Base-by-base conservation (phyloP, 1,139 yeast genomes). In the Sugiyamaella grinbergsii region DNA sequence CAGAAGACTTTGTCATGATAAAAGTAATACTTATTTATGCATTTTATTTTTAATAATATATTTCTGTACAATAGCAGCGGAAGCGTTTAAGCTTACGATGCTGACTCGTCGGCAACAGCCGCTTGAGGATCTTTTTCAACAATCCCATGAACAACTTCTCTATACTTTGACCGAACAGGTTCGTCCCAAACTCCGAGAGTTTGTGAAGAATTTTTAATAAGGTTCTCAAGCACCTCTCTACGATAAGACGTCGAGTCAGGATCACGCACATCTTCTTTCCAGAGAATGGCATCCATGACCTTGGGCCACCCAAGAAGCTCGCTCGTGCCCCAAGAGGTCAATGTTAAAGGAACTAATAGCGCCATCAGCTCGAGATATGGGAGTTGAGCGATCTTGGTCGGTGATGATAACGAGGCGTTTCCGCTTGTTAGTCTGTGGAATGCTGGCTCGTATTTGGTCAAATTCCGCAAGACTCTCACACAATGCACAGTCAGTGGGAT, bases 241-340 rank as follows among this genome's bases (percentile, higher is more conserved):
- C 62, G 51, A 13, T 54, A 51, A 1, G 56, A 50, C 18, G 59
- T 24, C 4, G 56, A 47, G 5, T 58, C 60, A 3, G 55, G 57
- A n/a, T 58, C 62, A 3, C 56, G 50, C 4, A 62, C 52, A 13
- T 58, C 54, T n/a, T 52, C 53, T 22, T 50, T 54, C 36, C 56
- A 54, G 16, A 63, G 50, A 15, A 60, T 42, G 5, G 47, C 51
- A 26, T 56, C 56, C 67, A 63, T 61, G 4, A 62, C 62, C 37
- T 54, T 53, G 1, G 66, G 62, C 65, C 65, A 62, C 11, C 51
- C 47, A 11, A 63, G 45, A 8, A 63, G 52, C 16, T 54, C 60
- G 1, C 31, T 38, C 2, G 50, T 41, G 2, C 65, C 65, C 58
- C 60, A 62, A 1, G 58, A 29, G 2, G 58, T 57, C 11, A 50